A percentile compares a stretch with the other conserved stretches of the same genome.
Conservation (phyloP, 345 rosid genomes). For the Erucastrum elatum region DNA sequence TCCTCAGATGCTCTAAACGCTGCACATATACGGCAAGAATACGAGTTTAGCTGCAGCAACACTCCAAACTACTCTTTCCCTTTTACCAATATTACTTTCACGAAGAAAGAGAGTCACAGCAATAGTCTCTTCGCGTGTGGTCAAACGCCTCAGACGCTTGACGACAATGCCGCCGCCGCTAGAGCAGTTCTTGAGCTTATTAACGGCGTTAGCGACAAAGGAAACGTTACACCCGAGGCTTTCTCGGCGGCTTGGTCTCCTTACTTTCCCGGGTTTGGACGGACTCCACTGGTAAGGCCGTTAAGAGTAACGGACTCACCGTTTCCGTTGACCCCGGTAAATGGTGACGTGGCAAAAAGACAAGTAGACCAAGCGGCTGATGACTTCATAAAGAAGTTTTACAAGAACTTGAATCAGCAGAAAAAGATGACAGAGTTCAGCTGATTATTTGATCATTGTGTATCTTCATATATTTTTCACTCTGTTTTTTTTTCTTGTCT, state of each 20-base stretch:
- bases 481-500: not conserved
- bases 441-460: constrained; percentile 1
- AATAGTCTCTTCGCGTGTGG: constrained; percentile 56
- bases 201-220: constrained; percentile 37
- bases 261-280: constrained; percentile 70
- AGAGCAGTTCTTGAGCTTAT: constrained; percentile 61
- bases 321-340: constrained; percentile 61
- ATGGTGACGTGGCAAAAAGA: constrained; percentile 50
- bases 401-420: constrained; percentile 64
- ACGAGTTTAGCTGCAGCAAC: constrained; percentile 95
- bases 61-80: constrained; percentile 70
- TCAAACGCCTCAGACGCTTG: constrained; percentile 60
- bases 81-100: constrained; percentile 38
- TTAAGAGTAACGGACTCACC: constrained; percentile 95
- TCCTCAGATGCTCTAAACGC: constrained; percentile 6
- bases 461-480: constrained; percentile 8
- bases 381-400: constrained; percentile 79
- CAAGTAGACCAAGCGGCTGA: constrained; percentile 71
- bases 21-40: constrained; percentile 47
- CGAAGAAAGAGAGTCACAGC: constrained; percentile 39
- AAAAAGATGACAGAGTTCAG: constrained; percentile 38
- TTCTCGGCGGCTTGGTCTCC: constrained; percentile 74
- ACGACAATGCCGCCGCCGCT: constrained; percentile 56
- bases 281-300: constrained; percentile 74
- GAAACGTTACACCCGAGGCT: constrained; percentile 38